These are phyloP conservation scores for Pestalotiopsis sp. DNA, from an alignment of 2,329 filamentous ascomycete species.

Conservation along the genomic window DNA sequence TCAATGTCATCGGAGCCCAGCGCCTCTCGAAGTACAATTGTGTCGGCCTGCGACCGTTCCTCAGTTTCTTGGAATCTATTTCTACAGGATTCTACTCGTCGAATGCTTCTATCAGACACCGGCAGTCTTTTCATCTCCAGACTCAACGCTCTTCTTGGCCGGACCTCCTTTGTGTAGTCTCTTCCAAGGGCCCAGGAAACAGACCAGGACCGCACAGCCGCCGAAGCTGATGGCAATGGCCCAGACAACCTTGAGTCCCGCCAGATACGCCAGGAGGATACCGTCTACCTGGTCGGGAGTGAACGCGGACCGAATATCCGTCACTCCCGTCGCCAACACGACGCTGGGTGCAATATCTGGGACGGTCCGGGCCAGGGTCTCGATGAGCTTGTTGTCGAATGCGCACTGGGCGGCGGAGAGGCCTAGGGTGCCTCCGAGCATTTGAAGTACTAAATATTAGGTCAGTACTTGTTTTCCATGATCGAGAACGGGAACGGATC, in stretches of 20 bases:
- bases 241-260: constrained; percentile 61
- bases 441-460: constrained; percentile 34
- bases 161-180: constrained; percentile 16
- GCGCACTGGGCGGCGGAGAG: constrained; percentile 41
- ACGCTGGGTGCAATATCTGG: constrained; percentile 33
- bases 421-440: constrained; percentile 44
- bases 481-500: neutral
- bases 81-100: no score
- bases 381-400: constrained; percentile 35
- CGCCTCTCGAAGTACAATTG: no score
- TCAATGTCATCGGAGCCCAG: no score
- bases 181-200: constrained; percentile 31
- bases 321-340: constrained; percentile 45
- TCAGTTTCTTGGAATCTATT: no score
- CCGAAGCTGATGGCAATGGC: constrained; percentile 52
- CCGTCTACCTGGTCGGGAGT: constrained; percentile 45
- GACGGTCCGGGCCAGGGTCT: constrained; percentile 22
- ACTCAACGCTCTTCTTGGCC: neutral
- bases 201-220: constrained; percentile 32
- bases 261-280: constrained; percentile 61
- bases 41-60: no score
- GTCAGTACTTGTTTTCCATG: neutral
- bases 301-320: constrained; percentile 54
- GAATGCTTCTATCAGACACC: neutral
- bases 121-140: neutral